Base-by-base conservation (phyloP, 2,329 filamentous ascomycete species). In the Aureobasidium sp. region DNA sequence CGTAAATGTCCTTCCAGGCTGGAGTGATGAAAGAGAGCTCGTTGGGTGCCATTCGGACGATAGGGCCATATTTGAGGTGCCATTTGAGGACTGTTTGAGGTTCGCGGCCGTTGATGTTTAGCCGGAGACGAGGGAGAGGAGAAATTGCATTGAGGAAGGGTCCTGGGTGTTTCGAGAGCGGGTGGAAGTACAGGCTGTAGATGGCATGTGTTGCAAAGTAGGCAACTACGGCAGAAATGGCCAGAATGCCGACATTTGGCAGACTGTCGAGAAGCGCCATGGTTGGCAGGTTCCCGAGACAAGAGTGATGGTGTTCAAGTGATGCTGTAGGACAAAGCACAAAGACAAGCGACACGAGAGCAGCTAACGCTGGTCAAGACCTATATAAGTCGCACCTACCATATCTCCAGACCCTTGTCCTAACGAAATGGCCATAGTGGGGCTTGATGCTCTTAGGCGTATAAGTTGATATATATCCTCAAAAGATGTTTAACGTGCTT, bases 11-110 rank as follows among this genome's bases (percentile, higher is more conserved):
- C 3, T 66, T 68, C 61, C 69, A 73, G 16, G 68, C 70, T 8
- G 66, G 55, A 54, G 8, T 64, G 54, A 67, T 69, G 65, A 73
- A 76, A 25, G 69, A 73, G 4, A 79, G 66, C 27, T 76, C 69
- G 42, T 71, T 70, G 0, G 77, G 77, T 0, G 69, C 68, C n/a
- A 75, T 71, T 2, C 77, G 72, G 21, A 78, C 73, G 2, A 76
- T 67, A 5, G 69, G 66, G 1, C 74, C 76, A 63, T 77, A 75
- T 39, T 68, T 63, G 7, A 68, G 54, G 62, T 77, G 75, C 2
- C 75, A 64, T 30, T 51, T 16, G 37, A 50, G 58, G 21, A 60
- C 48, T 14, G 36, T 50, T 16, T 60, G 58, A 21, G 58, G 47
- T 27, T 61, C 44, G 42, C 27, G 41, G 8, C 60, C 60, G 36